These are phyloP conservation scores for Chionographis japonica DNA, from an alignment of 106 monocot genomes.

Conservation along the genomic window DNA sequence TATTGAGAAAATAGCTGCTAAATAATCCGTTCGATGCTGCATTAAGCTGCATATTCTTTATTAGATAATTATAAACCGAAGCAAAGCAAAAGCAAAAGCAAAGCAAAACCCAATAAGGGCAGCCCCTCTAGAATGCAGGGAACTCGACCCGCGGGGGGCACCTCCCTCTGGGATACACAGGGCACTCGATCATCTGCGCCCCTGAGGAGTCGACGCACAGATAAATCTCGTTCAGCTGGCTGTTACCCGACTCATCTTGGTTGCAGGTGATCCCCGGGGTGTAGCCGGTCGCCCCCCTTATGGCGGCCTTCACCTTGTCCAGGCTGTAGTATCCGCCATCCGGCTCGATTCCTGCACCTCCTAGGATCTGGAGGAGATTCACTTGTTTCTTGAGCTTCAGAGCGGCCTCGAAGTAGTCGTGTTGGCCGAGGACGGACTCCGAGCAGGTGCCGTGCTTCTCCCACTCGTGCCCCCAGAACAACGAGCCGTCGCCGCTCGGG, in stretches of 20 bases:
- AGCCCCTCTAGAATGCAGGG: constrained; percentile 19
- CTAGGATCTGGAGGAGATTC: constrained; percentile 22
- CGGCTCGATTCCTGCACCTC: constrained; percentile 15
- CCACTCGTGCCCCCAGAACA: constrained; percentile 54
- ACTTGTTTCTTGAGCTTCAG: constrained; percentile 28
- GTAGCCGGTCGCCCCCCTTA: too few relatives aligned
- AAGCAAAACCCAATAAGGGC: not conserved
- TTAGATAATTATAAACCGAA: too few relatives aligned
- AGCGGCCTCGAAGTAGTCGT: constrained; percentile 38
- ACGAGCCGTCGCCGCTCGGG: constrained; percentile 25
- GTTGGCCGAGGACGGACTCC: constrained; percentile 33
- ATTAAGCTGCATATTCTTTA: not conserved
- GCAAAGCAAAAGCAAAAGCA: too few relatives aligned
- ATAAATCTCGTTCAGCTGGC: constrained; percentile 11
- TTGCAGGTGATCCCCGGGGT: too few relatives aligned
- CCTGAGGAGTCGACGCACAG: constrained; percentile 29
- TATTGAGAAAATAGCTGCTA: too few relatives aligned
- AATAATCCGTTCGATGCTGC: not conserved
- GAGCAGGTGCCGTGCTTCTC: constrained; percentile 55
- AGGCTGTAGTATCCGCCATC: too few relatives aligned
- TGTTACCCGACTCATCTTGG: too few relatives aligned
- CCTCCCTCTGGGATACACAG: constrained; percentile 11
- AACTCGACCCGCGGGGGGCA: constrained; percentile 21
- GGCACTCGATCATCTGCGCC: constrained; percentile 35
- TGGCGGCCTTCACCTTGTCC: too few relatives aligned